Base-by-base conservation (phyloP, 345 rosid species). In the Gossypioides kirkii region DNA sequence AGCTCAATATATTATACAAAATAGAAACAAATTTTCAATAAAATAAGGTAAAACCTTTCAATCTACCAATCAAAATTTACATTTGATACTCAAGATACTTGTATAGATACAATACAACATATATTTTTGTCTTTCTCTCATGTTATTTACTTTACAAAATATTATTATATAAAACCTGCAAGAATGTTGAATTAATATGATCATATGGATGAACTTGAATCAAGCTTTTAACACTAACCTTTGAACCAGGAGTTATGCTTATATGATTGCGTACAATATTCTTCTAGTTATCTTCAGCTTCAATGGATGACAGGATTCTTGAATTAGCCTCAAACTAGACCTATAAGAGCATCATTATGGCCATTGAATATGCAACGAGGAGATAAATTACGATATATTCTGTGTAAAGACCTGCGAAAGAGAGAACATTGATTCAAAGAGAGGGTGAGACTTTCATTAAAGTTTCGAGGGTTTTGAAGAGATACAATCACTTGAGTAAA, bases 341-440 rank as follows among this genome's bases (percentile, higher is more conserved):
- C 23, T 76, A 84, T 58, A 74, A 41, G 60, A 85, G 59, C 81
- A 81, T 73, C 80, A 66, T 12, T 61, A 86, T 76, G 72, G 81
- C 79, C 52, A 73, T 50, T 25, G 78, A 73, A 25, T 69, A 76
- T 2, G 80, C 75, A 74, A 78, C 56, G 47, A 82, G 73, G 71
- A 78, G 77, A 72, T 78, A 75, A 76, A 72, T 60, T 47, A 61
- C 62, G 72, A 69, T 56, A 61, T 73, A 75, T 28, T 82, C 82
- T 32, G 69, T 52, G 77, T 80, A 82, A 42, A 83, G 85, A 78
- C 92, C 96, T 90, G 88, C 77, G 0, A 79, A 73, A 59, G 63
- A 43, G 70, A 55, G 54, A 54, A 8, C 0, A 6, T 18, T 6
- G n/a, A 22, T 68, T 74, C 71, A 50, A 58, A 42, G 42, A 22